phyloP scores from a whole-genome alignment of 495 filamentous ascomycete genomes.

The Chaetomidium leptoderma region DNA sequence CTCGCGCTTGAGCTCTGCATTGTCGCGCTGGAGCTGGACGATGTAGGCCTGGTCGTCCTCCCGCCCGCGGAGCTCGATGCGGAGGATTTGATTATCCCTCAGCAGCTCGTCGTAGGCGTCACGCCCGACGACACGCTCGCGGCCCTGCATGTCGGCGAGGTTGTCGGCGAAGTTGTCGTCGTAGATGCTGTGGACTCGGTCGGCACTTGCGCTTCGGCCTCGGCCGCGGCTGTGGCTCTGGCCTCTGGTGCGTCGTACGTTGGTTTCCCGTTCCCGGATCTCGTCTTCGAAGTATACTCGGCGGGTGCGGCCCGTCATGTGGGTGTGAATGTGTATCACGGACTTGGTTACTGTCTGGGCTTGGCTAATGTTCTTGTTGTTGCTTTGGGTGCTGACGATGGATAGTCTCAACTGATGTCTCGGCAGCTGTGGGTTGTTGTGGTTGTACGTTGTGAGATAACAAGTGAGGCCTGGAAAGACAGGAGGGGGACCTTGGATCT shows the following conservation, averaged over 20 bases:
- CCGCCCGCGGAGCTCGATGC: slow-evolving; percentile 21
- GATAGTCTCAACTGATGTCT: slow-evolving; percentile 1
- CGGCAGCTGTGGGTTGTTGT: neutral
- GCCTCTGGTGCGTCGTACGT: slow-evolving; percentile 15
- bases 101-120: slow-evolving; percentile 17
- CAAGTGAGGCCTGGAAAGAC: neutral
- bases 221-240: slow-evolving; percentile 1
- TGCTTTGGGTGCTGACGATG: neutral
- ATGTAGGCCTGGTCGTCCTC: neutral
- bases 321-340: neutral
- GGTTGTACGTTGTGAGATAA: neutral
- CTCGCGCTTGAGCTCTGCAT: slow-evolving; percentile 19
- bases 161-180: too few species aligned
- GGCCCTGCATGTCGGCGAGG: slow-evolving; percentile 19
- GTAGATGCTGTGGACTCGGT: slow-evolving; percentile 19
- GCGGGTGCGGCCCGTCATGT: slow-evolving; percentile 22
- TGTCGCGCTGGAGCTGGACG: slow-evolving; percentile 11
- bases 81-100: slow-evolving; percentile 27
- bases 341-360: neutral
- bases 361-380: neutral
- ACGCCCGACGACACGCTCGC: slow-evolving; percentile 17
- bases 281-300: slow-evolving; percentile 25
- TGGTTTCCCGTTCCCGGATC: neutral
- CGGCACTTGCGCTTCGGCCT: slow-evolving; percentile 21
- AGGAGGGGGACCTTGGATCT: neutral